Evolutionary conservation across 1,284 basidiomycete species (phyloP), one percentile per base, ranked within the genome.

Genomic region (Leccinum ponderosum): DNA sequence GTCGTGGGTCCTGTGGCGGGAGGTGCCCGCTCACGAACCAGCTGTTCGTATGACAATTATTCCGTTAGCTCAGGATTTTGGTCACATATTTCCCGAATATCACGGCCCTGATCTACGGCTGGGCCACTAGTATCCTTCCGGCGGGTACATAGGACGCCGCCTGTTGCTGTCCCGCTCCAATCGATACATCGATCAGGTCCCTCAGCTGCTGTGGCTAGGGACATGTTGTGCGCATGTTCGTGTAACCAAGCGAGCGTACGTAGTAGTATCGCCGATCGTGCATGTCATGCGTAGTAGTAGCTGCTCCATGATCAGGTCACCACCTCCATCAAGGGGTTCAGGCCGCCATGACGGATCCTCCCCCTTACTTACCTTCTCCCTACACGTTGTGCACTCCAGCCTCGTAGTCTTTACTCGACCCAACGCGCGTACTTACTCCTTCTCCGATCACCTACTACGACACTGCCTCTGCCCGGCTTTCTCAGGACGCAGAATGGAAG

Each of bases 91-190:
- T 25, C 31, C 64, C 55, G 35, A 62, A 55, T 54, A 48, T 55
- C 56, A 20, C 62, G 64, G 55, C 66, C 64, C 66, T 65, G 64
- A 68, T 65, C 56, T 65, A 2, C 64, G 56, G 56, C 20, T 14
- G 7, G 11, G 22, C 57, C 44, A 50, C 33, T n/a, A 25, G 22
- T 25, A 48, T 39, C 42, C 35, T 17, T 33, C 65, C 64, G 54
- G 48, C 63, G 47, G 52, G 48, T 35, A 31, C 55, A 53, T 9
- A 15, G 27, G 9, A 33, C 31, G 33, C 15, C 48, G 20, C n/a
- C 15, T 60, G 27, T 27, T 39, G 39, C 35, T 52, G 59, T 51
- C 44, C 25, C 35, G 14, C 27, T 14, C 47, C 48, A 22, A 22
- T 25, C 35, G 39, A 17, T 35, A 27, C 22, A 27, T 29, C 17